Conservation (phyloP, 1,284 basidiomycete genomes). For the Cryptococcus depauperatus region DNA sequence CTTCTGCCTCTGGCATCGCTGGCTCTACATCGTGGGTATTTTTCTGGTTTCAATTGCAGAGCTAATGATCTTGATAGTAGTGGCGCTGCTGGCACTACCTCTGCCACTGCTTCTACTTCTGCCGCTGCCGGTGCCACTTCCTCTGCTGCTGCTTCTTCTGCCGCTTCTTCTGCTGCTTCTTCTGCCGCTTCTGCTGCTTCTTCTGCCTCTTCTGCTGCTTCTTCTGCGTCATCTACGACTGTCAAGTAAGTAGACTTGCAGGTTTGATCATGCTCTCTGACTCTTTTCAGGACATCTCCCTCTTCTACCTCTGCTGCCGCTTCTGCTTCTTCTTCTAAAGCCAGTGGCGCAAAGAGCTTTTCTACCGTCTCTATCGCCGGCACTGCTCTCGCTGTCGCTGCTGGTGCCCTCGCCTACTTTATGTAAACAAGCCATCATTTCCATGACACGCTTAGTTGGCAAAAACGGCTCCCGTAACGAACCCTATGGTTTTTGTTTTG, state of each 20-base stretch:
- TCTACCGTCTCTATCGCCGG: constrained; percentile 7
- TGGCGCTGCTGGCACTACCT: constrained; percentile 8
- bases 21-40: constrained; percentile 3
- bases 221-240: too few relatives aligned
- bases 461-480: too few relatives aligned
- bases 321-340: constrained; percentile 6
- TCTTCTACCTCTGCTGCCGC: constrained; percentile 5
- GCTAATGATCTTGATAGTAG: constrained; percentile 3
- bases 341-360: constrained; percentile 2
- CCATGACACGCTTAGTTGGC: too few relatives aligned
- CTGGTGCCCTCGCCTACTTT: constrained; percentile 21
- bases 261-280: too few relatives aligned
- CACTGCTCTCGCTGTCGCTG: constrained; percentile 21
- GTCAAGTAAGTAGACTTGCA: too few relatives aligned
- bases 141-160: constrained; percentile 3
- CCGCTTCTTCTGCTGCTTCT: constrained; percentile 7
- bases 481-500: too few relatives aligned
- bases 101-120: constrained; percentile 9
- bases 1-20: constrained; percentile 3
- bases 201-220: constrained; percentile 7
- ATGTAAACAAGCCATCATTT: too few relatives aligned
- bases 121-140: background rate
- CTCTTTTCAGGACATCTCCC: constrained; percentile 7
- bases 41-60: background rate
- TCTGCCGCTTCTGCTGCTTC: constrained; percentile 10